Base-by-base conservation (phyloP, 768 basidiomycete genomes). In the Pisolithus microcarpus region DNA sequence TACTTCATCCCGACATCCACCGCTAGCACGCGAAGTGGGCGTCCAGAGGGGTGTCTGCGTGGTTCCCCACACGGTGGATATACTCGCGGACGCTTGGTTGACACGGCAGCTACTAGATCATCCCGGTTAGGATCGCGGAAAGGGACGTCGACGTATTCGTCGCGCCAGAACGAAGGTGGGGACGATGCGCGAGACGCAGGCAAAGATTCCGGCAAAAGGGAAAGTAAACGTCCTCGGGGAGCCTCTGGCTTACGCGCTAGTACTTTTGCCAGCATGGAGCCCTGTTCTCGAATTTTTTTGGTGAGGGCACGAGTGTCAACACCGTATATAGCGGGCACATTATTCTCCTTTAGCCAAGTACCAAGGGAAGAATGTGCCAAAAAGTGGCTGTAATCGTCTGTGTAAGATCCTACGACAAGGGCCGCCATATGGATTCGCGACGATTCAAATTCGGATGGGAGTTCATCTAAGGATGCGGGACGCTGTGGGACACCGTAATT, bases 1-100 rank as follows among this genome's bases (percentile, higher is more conserved):
- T 89, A 96, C 71, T 99, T 99, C 91, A 98, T 98, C n/a, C 96
- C 96, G 46, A 98, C 95, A 65, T 99, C 96, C 52, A 98, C 72
- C 5, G 91, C 92, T 15, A 99, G 63, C 26, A 99, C 80, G 53
- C 96, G 87, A 28, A 98, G 65, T 0, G 81, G 71, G 46, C 93
- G 81, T 28, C 88, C 90, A 1, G 81, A 84, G 2, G 90, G 87
- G 63, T 96, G 90, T 31, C 80, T 65, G 48, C 72, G 79, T 21
- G 81, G 74, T n/a, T 63, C 63, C 36, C 66, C 66, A 8, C 75
- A 75, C 18, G 88, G 82, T 58, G 75, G 73, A 75, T 85, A 90
- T 15, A 91, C 58, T 37, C 81, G 78, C 2, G 94, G 82, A 43
- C 75, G 65, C 31, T 73, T 59, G 46, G 84, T 79, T 3, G 95